Base-by-base conservation (phyloP, 768 basidiomycete genomes). In the Trametes cubensis region DNA sequence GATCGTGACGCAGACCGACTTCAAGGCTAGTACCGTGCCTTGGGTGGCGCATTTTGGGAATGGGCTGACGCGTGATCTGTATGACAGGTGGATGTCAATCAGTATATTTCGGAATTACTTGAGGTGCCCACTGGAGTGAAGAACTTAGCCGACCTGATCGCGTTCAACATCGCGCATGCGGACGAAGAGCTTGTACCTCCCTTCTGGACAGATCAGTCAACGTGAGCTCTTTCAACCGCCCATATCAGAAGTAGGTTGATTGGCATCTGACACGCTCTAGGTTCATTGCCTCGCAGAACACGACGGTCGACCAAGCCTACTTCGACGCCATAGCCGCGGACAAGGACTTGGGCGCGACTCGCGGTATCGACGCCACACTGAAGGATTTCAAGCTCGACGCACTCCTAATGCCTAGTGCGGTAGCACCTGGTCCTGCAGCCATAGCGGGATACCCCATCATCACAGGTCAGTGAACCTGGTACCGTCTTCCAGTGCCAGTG, bases 371-470 rank as follows among this genome's bases (percentile, higher is more conserved):
- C 58, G 76, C 64, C 25, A 66, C 73, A 0, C 69, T 77, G 42
- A 65, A 71, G 51, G 49, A 45, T 49, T 72, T 67, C 55, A 68
- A 72, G 39, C 64, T 76, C n/a, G 76, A 75, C 48, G 76, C 74
- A 2, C 63, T 77, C 21, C 26, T 76, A 48, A 54, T 59, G 49
- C 64, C 55, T 4, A 66, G 60, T 47, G 47, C 71, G 30, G 65
- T 71, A 26, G 73, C 76, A 6, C 73, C 75, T 0, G 69, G 63
- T 18, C 66, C 73, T 4, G 68, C 73, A 73, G 87, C 85, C 4
- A 81, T 87, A 58, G 83, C 84, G 5, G 87, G 86, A 8, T 88
- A 87, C 65, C 87, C 87, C 2, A 84, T 87, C 55, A 76, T 87
- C 40, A 86, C 87, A 23, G 85, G 86, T 83, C 46, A 66, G 75